These are phyloP conservation scores for Eucalyptus dawsonii DNA, from an alignment of 345 rosid genomes.

Conservation along the genomic window DNA sequence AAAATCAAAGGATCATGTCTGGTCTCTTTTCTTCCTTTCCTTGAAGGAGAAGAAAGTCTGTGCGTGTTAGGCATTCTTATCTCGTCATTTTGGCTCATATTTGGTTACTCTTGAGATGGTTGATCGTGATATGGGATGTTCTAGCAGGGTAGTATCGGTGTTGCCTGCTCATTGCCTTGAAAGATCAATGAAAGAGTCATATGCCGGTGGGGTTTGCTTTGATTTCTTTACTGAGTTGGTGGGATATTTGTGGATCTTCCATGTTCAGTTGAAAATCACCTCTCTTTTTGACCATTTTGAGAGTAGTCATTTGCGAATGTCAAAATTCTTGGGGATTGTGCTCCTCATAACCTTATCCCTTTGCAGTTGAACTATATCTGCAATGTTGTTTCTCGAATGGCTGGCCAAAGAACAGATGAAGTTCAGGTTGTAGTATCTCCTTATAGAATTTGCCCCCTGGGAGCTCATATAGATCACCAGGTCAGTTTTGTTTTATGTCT, in stretches of 20 bases:
- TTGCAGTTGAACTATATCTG: constrained; percentile 36
- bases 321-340: neutral
- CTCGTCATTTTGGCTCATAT: neutral
- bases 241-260: neutral
- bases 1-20: neutral
- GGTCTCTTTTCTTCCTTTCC: neutral
- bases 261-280: neutral
- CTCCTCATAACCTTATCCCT: neutral
- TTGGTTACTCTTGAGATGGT: neutral
- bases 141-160: neutral
- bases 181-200: neutral
- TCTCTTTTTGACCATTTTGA: neutral
- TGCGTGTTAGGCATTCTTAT: neutral
- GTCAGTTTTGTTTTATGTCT: constrained; percentile 7
- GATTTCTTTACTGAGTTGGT: neutral
- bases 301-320: neutral
- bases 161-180: neutral
- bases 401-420: constrained; percentile 36
- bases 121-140: neutral
- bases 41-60: neutral
- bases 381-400: constrained; percentile 38
- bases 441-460: constrained; percentile 88
- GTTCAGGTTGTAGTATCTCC: constrained; percentile 78
- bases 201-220: neutral
- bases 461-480: constrained; percentile 98